Conservation (phyloP, 2,329 filamentous ascomycete genomes). For the Calonectria fujianensis region DNA sequence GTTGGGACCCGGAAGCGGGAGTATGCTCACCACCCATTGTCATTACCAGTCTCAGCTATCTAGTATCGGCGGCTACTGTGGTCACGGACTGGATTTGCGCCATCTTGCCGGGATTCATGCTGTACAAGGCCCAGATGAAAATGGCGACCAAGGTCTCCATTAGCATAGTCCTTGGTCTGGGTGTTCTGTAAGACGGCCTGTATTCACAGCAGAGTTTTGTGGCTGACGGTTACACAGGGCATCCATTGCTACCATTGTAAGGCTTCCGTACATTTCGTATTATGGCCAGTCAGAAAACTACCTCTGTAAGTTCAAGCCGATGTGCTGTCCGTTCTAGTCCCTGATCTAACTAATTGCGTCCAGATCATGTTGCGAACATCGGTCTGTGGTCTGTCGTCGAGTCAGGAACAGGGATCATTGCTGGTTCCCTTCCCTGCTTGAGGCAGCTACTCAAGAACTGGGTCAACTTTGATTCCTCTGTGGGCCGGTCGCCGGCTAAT, state of each 20-base stretch:
- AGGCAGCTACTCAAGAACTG: constrained; percentile 17
- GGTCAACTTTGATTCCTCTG: constrained; percentile 9
- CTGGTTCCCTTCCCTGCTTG: constrained; percentile 1
- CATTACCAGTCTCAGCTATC: constrained; percentile 51
- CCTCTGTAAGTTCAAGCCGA: background rate
- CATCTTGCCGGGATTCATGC: constrained; percentile 51
- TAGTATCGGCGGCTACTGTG: constrained; percentile 53
- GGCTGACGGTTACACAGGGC: background rate
- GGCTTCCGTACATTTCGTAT: constrained; percentile 4
- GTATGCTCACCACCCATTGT: constrained; percentile 42
- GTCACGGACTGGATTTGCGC: constrained; percentile 54
- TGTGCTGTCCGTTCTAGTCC: accelerated
- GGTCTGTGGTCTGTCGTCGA: constrained; percentile 15
- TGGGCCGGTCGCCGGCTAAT: background rate
- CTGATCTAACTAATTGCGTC: background rate
- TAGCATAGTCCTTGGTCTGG: constrained; percentile 19
- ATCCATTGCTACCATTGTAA: background rate
- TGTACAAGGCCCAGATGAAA: constrained; percentile 55
- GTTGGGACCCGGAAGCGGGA: constrained; percentile 46
- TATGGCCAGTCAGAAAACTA: background rate
- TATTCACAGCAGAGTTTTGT: background rate
- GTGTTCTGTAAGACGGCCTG: background rate
- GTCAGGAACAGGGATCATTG: constrained; percentile 13
- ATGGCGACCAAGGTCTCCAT: constrained; percentile 49
- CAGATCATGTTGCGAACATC: constrained; percentile 2